A percentile compares a stretch with the other conserved stretches of the same genome.
Evolutionary conservation across 768 basidiomycete genomes (phyloP).

Genomic region (Suillus alpinus): DNA sequence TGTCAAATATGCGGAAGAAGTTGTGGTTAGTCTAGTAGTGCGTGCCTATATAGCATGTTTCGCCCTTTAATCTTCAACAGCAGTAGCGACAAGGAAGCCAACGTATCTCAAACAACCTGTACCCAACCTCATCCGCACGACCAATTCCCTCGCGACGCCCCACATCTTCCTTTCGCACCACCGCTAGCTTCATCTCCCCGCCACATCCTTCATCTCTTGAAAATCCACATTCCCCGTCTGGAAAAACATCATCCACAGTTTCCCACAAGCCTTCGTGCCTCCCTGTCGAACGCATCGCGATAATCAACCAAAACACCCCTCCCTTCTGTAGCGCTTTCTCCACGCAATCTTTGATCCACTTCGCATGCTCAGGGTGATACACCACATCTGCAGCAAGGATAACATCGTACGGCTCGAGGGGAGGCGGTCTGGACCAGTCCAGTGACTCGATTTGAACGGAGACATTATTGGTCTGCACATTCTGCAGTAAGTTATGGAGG

Average conservation of each 20-base stretch:
- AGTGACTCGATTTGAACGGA: constrained; percentile 47
- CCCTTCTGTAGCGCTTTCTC: constrained; percentile 41
- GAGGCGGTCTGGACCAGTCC: constrained; percentile 61
- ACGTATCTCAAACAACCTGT: constrained; percentile 69
- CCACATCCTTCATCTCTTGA: constrained; percentile 2
- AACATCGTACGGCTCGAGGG: constrained; percentile 55
- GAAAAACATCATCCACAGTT: constrained; percentile 59
- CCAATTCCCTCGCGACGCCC: constrained; percentile 54
- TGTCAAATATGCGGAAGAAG: background rate
- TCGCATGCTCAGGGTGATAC: constrained; percentile 68
- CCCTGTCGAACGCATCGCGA: constrained; percentile 64
- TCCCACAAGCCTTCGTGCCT: constrained; percentile 56
- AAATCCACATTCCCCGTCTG: constrained; percentile 6
- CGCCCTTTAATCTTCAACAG: background rate
- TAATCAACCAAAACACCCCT: constrained; percentile 71
- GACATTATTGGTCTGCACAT: constrained; percentile 54
- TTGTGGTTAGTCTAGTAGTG: background rate
- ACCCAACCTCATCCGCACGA: constrained; percentile 67
- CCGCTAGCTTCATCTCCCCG: constrained; percentile 34
- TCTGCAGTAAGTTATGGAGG: constrained; percentile 60
- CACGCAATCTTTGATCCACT: constrained; percentile 66
- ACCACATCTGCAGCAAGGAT: constrained; percentile 80
- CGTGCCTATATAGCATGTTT: background rate
- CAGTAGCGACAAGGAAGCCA: constrained; percentile 39
- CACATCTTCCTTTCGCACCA: constrained; percentile 47